Conservation (phyloP, 805 yeast genomes). For the Metschnikowia baotianmanensis region DNA sequence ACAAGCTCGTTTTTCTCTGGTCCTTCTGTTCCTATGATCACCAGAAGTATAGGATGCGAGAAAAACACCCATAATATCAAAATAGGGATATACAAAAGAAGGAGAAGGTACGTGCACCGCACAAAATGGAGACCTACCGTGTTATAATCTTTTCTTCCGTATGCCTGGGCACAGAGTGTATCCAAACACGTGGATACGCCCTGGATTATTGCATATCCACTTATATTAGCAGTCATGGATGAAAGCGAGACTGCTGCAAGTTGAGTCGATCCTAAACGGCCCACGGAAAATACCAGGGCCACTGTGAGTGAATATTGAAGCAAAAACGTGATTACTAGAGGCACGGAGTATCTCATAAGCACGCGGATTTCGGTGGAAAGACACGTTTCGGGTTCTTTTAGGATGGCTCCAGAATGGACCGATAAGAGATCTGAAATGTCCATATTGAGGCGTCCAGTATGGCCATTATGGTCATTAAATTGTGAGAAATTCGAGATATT, state of each 20-base stretch:
- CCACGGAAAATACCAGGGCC: constrained; percentile 76
- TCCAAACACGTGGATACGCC: constrained; percentile 79
- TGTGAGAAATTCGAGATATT: too few relatives aligned
- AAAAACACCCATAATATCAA: constrained; percentile 59
- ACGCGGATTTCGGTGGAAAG: constrained; percentile 37
- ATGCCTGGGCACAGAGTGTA: constrained; percentile 76
- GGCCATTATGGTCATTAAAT: too few relatives aligned
- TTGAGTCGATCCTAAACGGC: constrained; percentile 67
- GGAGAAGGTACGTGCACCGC: constrained; percentile 59
- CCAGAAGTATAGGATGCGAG: constrained; percentile 47
- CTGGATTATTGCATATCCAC: constrained; percentile 71
- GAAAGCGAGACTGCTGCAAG: constrained; percentile 75
- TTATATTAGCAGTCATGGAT: constrained; percentile 74
- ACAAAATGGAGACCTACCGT: constrained; percentile 68
- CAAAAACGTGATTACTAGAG: constrained; percentile 63
- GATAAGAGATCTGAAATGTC: constrained; percentile 24
- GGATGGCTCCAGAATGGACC: constrained; percentile 18
- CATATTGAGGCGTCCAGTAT: constrained; percentile 5
- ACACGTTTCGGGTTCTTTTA: constrained; percentile 44
- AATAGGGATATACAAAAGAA: constrained; percentile 53
- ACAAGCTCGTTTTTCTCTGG: constrained; percentile 29
- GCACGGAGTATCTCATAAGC: constrained; percentile 45
- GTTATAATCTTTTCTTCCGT: constrained; percentile 62
- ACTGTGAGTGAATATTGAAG: constrained; percentile 72
- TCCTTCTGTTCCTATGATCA: constrained; percentile 28